Base-by-base conservation (phyloP, 2,329 filamentous ascomycete species). In the Hymenoscyphus infarciens region DNA sequence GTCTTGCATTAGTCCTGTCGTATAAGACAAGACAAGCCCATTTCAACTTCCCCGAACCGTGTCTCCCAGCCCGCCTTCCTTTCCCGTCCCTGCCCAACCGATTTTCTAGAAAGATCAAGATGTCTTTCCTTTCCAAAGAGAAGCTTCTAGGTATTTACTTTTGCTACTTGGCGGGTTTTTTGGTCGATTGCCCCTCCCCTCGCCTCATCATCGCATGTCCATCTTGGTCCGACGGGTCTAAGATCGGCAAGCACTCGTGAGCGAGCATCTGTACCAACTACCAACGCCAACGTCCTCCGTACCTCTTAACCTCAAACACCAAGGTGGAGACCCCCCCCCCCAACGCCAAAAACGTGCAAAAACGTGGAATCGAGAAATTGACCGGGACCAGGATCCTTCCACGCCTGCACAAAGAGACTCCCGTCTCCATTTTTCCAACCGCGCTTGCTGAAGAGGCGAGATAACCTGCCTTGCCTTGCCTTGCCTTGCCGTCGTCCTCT, bases 321-420 rank as follows among this genome's bases (percentile, higher is more conserved):
- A 38, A 38, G 19, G 45, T 25, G 45, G 45, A 52, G 11, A 10
- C 33, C 7, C 35, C 56, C 56, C 33, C 7, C 35, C 56, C 56
- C 19, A 27, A 56, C 54, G 16, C 54, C 54, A 56, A 22, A 33
- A 33, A 56, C 33, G 29, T 56, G 54, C 54, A 56, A 22, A 33
- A 33, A 56, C 33, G 29, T 56, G 54, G 19, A 59, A 39, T 52
- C 15, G 29, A 59, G 22, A 59, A 42, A 31, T 27, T 8, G 15
- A 49, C 57, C 15, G 42, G 57, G 57, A 49, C 45, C 35, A 52
- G 39, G 57, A 27, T 52, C 27, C 57, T 33, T 33, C 42, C 10
- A 15, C 38, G 52, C 42, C 33, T 49, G 42, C 45, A 49, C 39
- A 49, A 52, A 49, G 33, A 38, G 35, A 15, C 33, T 2, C 33